Conservation (phyloP, 2,329 filamentous ascomycete species). For the Emmonsiellopsis sp. region DNA sequence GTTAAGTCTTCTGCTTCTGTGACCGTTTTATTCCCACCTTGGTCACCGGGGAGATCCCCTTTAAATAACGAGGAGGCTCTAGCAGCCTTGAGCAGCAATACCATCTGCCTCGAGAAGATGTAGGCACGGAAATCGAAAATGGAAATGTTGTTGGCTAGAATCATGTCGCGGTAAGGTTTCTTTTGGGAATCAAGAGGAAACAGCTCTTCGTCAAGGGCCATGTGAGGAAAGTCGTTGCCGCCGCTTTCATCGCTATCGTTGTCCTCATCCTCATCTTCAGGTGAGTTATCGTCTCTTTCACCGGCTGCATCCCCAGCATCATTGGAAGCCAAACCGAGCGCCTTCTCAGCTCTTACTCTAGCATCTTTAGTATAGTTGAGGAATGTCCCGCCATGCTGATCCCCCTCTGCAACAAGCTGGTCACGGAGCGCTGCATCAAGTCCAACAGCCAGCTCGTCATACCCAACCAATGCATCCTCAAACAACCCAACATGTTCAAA, state of each 20-base stretch:
- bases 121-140: slow-evolving; percentile 93
- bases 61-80: slow-evolving; percentile 43
- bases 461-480: slow-evolving; percentile 88
- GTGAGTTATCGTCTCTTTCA: slow-evolving; percentile 11
- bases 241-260: slow-evolving; percentile 20
- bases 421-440: slow-evolving; percentile 76
- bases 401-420: slow-evolving; percentile 52
- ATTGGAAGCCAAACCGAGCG: slow-evolving; percentile 32
- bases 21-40: slow-evolving; percentile 39
- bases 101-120: slow-evolving; percentile 81
- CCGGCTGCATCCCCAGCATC: slow-evolving; percentile 11
- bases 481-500: slow-evolving; percentile 95
- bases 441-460: slow-evolving; percentile 85
- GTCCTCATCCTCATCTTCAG: slow-evolving; percentile 21
- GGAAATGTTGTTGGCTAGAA: slow-evolving; percentile 89
- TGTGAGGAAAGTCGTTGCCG: slow-evolving; percentile 10
- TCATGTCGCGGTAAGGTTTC: slow-evolving; percentile 84
- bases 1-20: slow-evolving; percentile 65
- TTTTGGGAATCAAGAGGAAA: slow-evolving; percentile 45
- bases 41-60: slow-evolving; percentile 15
- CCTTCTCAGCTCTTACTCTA: slow-evolving; percentile 48
- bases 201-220: slow-evolving; percentile 22
- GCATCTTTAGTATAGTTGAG: slow-evolving; percentile 66
- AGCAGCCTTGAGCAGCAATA: slow-evolving; percentile 71
- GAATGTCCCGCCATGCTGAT: slow-evolving; percentile 64